Conservation (phyloP, 148 eudicot genomes). For the Camellia sinensis region DNA sequence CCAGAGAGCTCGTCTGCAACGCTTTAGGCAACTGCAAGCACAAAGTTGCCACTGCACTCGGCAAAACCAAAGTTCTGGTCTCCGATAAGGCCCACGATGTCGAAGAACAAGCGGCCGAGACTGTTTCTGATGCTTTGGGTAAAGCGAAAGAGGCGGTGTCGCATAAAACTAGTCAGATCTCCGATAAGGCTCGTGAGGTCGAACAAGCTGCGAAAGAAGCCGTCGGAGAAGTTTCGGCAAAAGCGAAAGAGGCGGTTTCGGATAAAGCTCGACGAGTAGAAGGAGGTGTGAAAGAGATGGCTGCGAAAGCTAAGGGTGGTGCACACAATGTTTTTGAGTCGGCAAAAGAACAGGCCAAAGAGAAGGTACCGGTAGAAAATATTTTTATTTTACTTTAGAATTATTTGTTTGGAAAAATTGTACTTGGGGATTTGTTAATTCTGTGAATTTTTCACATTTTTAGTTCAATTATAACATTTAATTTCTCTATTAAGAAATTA, state of each 20-base stretch:
- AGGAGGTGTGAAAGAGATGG: slow-evolving; percentile 3
- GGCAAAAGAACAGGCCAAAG: not conserved
- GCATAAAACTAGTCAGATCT: not conserved
- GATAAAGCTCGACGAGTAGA: not conserved
- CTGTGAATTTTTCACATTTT: no score
- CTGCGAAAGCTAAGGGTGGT: not conserved
- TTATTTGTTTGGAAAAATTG: no score
- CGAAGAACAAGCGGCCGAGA: slow-evolving; percentile 18
- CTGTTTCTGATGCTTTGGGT: slow-evolving; percentile 2
- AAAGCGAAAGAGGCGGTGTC: slow-evolving; percentile 9
- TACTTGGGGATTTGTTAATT: no score
- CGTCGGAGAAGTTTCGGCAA: not conserved
- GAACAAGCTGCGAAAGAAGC: slow-evolving; percentile 16
- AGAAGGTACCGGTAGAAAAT: not conserved
- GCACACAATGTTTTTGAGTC: slow-evolving; percentile 11
- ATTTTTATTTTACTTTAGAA: no score
- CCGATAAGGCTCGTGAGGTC: not conserved
- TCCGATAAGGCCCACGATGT: slow-evolving; percentile 15
- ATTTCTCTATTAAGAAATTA: no score
- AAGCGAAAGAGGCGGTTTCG: not conserved
- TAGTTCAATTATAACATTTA: no score
- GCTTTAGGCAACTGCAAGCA: slow-evolving; percentile 39
- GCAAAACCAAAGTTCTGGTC: slow-evolving; percentile 30
- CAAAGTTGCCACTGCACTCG: slow-evolving; percentile 30
- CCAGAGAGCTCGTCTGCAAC: slow-evolving; percentile 46